Evolutionary conservation across 805 yeast species (phyloP), one percentile per base, ranked within the genome.

Genomic region (Teunomyces stri): DNA sequence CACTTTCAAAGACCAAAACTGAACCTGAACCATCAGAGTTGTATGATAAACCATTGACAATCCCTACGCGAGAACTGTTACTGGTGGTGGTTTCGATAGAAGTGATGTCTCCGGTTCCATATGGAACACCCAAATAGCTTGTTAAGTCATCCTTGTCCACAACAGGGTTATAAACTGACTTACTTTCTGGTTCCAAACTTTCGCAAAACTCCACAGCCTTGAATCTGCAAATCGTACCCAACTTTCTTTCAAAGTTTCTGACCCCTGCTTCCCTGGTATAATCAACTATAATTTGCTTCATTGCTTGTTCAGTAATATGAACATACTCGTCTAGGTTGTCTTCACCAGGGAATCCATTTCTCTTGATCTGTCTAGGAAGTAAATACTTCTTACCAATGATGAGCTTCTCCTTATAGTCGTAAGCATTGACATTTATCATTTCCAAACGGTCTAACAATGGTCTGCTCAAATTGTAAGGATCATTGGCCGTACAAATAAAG

Each of bases 201-300:
- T 66, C 66, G 28, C 82, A 69, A 56, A 70, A 80, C 59, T 86
- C 90, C 39, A 88, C 89, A 0, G 96, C 95, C 58, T 87, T 87
- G 50, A 80, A 84, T 44, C 97, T 77, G 57, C 96, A 89, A 25
- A 90, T 74, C 0, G 88, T 75, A 0, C 90, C 90, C 45, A 90
- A 71, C 47, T 77, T 75, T 38, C 96, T 74, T 58, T 89, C 96
- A 50, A 90, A 72, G 49, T 79, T 82, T 55, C 97, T 76, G 15
- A 89, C 95, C 3, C 97, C 97, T 0, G 96, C 81, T 63, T 89
- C 97, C 45, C 91, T 72, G 0, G 96, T 86, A 60, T 89, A 89
- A 51, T 77, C 79, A 2, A 81, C 70, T 21, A 89, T 85, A 42
- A 89, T 69, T 42, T 76, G 75, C 55, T 78, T 67, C 72, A 89